Evolutionary conservation across 768 basidiomycete species (phyloP).

Genomic region (Trametopsis cervina): DNA sequence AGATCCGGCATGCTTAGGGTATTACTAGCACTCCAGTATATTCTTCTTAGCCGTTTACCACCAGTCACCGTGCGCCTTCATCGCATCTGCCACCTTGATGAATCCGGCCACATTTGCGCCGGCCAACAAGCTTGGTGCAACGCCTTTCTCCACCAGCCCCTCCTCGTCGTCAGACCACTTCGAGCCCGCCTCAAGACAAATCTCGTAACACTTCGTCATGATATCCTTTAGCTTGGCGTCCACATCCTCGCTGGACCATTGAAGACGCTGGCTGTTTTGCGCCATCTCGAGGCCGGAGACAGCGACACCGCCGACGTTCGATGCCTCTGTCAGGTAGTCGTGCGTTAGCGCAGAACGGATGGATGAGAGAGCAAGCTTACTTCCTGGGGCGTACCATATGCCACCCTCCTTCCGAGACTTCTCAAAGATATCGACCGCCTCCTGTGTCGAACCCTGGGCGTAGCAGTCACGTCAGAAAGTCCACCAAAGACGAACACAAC

Average conservation of each 20-base stretch:
- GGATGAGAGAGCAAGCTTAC: constrained; percentile 27
- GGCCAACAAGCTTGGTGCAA: constrained; percentile 45
- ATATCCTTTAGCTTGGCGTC: constrained; percentile 64
- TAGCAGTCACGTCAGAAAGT: not conserved
- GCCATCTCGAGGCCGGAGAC: constrained; percentile 78
- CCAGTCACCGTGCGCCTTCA: constrained; percentile 72
- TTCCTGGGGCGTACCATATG: constrained; percentile 72
- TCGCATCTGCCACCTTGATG: constrained; percentile 65
- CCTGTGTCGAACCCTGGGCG: constrained; percentile 53
- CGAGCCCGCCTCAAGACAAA: constrained; percentile 48
- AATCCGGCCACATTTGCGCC: constrained; percentile 74
- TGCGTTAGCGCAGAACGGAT: not conserved
- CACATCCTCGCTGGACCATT: constrained; percentile 57
- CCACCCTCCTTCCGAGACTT: constrained; percentile 43
- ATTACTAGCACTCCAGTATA: no score
- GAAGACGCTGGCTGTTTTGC: constrained; percentile 63
- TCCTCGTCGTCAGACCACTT: constrained; percentile 49
- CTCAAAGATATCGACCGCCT: constrained; percentile 71
- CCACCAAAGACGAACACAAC: not conserved
- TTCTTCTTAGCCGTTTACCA: no score
- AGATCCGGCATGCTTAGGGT: no score
- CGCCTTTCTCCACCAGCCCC: constrained; percentile 25
- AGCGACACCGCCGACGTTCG: constrained; percentile 71
- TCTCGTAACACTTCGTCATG: constrained; percentile 60
- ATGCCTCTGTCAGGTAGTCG: constrained; percentile 30